Evolutionary conservation across 78 protist genomes (phyloP).

Genomic region (Protostelium mycophagum): DNA sequence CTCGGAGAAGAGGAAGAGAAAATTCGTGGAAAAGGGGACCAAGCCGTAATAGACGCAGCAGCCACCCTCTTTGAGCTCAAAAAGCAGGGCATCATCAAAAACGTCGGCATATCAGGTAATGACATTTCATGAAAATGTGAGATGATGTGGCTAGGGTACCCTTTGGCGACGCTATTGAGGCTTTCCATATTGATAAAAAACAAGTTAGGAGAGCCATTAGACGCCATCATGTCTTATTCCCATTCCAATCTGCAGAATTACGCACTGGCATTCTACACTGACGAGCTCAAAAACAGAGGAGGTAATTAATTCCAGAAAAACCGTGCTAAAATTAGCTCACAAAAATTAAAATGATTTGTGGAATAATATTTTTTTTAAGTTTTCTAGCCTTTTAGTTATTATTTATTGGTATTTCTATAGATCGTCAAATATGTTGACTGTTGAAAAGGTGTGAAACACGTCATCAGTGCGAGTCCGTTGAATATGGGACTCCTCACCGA

Average conservation of each 20-base stretch:
- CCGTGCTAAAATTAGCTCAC: no score
- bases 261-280: neutral
- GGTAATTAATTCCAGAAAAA: neutral
- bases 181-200: neutral
- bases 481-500: conserved; percentile 43
- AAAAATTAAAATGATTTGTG: no score
- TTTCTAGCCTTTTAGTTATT: no score
- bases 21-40: neutral
- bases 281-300: neutral
- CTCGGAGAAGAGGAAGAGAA: neutral
- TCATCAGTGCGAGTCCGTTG: conserved; percentile 28
- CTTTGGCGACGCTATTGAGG: neutral
- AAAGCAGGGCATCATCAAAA: neutral
- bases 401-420: no score
- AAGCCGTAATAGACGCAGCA: neutral
- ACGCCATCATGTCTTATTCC: neutral
- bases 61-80: neutral
- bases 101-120: neutral
- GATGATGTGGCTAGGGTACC: neutral
- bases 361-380: no score
- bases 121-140: neutral
- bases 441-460: neutral
- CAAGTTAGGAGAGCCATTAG: neutral
- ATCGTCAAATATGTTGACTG: neutral
- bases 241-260: neutral